These are phyloP conservation scores for Aspergillus sojae DNA, from an alignment of 2,329 filamentous ascomycete species.

Conservation along the genomic window DNA sequence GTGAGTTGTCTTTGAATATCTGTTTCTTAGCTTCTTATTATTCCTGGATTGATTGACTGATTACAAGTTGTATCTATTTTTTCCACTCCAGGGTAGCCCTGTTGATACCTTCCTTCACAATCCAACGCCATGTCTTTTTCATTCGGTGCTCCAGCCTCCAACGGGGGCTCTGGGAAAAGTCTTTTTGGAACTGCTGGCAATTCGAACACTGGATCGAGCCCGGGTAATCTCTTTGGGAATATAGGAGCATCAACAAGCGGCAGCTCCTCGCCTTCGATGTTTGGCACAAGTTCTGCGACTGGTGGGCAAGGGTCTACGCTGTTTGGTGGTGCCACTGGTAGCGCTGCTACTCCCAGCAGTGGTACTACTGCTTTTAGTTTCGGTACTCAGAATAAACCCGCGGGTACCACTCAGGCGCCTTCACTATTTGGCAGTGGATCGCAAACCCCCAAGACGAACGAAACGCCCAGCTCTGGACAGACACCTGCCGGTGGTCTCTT, in stretches of 20 bases:
- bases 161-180: constrained; percentile 34
- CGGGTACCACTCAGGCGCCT: constrained; percentile 25
- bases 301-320: constrained; percentile 23
- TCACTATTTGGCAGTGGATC: constrained; percentile 33
- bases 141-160: constrained; percentile 43
- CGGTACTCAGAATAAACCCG: constrained; percentile 30
- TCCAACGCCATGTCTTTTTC: constrained; percentile 35
- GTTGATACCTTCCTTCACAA: constrained; percentile 23
- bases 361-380: constrained; percentile 39
- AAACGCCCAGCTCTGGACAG: constrained; percentile 36
- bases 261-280: constrained; percentile 36
- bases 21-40: constrained; percentile 4
- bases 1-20: constrained; percentile 19
- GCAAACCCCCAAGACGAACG: constrained; percentile 41
- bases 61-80: constrained; percentile 13
- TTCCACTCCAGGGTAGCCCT: constrained; percentile 26
- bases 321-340: constrained; percentile 30
- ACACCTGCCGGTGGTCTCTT: constrained; percentile 37
- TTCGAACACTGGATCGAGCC: constrained; percentile 26
- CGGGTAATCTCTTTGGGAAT: constrained; percentile 46
- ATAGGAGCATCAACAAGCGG: constrained; percentile 37
- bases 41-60: constrained; percentile 7
- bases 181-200: constrained; percentile 39
- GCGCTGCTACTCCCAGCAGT: constrained; percentile 23
- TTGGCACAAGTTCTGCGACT: constrained; percentile 33